Evolutionary conservation across 768 basidiomycete genomes (phyloP).

Genomic region (Suillus paluster): DNA sequence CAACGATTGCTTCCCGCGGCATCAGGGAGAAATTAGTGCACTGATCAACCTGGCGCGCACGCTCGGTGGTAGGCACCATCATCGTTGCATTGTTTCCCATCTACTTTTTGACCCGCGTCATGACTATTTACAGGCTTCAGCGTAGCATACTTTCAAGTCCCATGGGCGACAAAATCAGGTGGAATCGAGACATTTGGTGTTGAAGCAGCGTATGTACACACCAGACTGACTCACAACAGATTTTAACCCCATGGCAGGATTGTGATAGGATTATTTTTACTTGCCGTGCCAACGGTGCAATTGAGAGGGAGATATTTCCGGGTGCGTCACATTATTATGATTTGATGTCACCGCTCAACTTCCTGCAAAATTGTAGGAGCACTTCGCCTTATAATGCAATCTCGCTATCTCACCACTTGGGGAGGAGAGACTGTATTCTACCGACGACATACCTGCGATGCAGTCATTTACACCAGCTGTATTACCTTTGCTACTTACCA

Average conservation of each 20-base stretch:
- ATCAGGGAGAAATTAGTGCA: conserved; percentile 43
- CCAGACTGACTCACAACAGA: background rate
- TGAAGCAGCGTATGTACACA: conserved; percentile 40
- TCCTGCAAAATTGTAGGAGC: background rate
- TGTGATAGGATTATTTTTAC: conserved; percentile 37
- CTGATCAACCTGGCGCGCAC: conserved; percentile 46
- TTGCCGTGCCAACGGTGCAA: conserved; percentile 42
- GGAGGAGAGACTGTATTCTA: background rate
- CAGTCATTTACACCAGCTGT: background rate
- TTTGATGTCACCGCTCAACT: background rate
- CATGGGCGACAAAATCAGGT: conserved; percentile 42
- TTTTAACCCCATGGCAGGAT: conserved; percentile 26
- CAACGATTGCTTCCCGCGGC: conserved; percentile 42
- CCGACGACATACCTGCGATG: no score
- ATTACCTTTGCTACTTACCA: background rate
- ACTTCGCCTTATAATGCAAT: background rate
- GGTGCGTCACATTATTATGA: conserved; percentile 28
- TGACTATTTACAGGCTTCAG: conserved; percentile 30
- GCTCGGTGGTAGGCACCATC: conserved; percentile 29
- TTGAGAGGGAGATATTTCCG: conserved; percentile 37
- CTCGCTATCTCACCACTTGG: no score
- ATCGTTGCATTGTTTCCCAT: background rate
- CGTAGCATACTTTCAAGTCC: conserved; percentile 46
- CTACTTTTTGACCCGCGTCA: background rate
- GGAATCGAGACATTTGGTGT: conserved; percentile 40